Conservation (phyloP, 2,329 filamentous ascomycete species). For the Fusarium buxicola region DNA sequence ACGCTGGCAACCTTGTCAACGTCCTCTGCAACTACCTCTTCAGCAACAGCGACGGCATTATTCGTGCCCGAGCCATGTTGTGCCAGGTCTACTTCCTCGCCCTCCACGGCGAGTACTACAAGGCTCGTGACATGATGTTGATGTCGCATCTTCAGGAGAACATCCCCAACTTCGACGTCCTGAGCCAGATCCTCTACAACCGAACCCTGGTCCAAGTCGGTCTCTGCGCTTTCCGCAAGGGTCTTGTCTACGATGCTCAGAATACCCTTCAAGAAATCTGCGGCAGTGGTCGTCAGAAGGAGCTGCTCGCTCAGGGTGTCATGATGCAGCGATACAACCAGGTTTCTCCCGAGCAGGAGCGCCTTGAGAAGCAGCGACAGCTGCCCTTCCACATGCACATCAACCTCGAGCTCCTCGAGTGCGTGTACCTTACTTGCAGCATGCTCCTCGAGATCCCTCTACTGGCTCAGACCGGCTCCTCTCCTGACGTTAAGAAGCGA, state of each 20-base stretch:
- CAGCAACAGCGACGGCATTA: conserved; percentile 92
- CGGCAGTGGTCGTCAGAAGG: conserved; percentile 96
- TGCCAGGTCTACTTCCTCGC: conserved; percentile 99
- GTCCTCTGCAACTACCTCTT: conserved; percentile 96
- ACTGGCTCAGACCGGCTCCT: conserved; percentile 94
- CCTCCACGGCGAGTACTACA: conserved; percentile 97
- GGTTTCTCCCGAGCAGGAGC: conserved; percentile 97
- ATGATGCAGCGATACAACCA: conserved; percentile 98
- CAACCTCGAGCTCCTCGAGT: conserved; percentile 97
- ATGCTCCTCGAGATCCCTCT: conserved; percentile 99
- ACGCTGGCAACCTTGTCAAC: conserved; percentile 82
- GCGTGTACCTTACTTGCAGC: conserved; percentile 97
- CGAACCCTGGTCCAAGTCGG: conserved; percentile 97
- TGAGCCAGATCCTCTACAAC: conserved; percentile 98
- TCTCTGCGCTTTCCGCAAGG: conserved; percentile 96
- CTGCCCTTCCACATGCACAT: conserved; percentile 99
- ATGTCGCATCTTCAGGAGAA: conserved; percentile 99
- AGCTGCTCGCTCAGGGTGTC: conserved; percentile 95
- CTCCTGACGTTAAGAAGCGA: conserved; percentile 95
- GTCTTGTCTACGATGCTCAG: conserved; percentile 96
- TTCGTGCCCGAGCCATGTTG: conserved; percentile 95
- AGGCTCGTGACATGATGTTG: conserved; percentile 97
- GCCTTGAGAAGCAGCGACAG: conserved; percentile 95
- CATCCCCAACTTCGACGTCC: conserved; percentile 95
- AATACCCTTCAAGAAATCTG: conserved; percentile 98